Base-by-base conservation (phyloP, 1,139 yeast genomes). In the Kodamaea plutei region DNA sequence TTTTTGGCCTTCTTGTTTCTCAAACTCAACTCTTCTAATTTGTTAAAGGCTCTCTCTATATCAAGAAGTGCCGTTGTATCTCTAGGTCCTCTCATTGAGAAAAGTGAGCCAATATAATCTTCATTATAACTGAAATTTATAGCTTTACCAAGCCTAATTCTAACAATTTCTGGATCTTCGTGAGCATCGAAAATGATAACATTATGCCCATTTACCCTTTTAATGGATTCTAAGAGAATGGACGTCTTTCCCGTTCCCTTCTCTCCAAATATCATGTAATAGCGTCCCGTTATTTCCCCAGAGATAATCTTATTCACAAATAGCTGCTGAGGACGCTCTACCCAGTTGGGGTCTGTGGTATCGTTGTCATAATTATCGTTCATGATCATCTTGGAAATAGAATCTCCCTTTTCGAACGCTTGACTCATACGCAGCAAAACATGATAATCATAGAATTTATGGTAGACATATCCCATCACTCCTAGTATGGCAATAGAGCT, bases 181-280 rank as follows among this genome's bases (percentile, higher is more conserved):
- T 84, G 93, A 2, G 94, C 93, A 51, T 84, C 94, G 44, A 84
- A 64, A 37, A 81, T 69, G 1, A 87, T 75, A 30, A 87, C 85
- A 45, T 80, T 77, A 35, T 58, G 58, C 1, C 91, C 88, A 26
- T 71, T 61, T 2, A 76, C 75, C 41, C 77, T 72, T 39, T 77
- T 72, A 69, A 84, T 77, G 3, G 89, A 74, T 45, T 82, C 88
- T 43, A 79, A 54, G 17, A 83, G 62, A 56, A 84, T 65, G 1
- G 91, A 79, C 1, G 89, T 80, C 48, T 84, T 84, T 3, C 95
- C 95, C 0, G 93, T 84, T 1, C 95, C 95, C 50, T 84, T 84
- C 52, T 84, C 95, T 15, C 95, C 95, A 33, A 84, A 74, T 11
- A 84, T 53, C 33, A 84, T 58, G 48, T 76, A 82, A 52, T 84